Conservation (phyloP, 2,329 filamentous ascomycete species). For the Ascochyta pisi region DNA sequence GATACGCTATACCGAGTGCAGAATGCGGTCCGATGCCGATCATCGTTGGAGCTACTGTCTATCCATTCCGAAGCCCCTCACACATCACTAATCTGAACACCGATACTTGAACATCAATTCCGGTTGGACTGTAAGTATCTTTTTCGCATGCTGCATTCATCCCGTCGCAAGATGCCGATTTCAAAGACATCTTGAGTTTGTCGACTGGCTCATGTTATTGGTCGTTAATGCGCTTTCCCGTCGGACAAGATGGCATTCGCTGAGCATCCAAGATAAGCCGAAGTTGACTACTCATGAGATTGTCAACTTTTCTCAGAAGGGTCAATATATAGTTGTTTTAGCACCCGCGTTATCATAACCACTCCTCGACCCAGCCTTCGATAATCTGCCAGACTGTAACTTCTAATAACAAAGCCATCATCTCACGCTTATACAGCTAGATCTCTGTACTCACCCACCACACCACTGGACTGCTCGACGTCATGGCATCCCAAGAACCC, state of each 20-base stretch:
- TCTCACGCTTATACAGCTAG: no score
- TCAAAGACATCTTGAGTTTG: no score
- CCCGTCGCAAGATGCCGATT: no score
- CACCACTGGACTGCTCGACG: background rate
- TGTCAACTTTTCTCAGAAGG: background rate
- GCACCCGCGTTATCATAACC: background rate
- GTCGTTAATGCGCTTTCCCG: conserved; percentile 4
- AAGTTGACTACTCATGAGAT: background rate
- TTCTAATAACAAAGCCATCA: no score
- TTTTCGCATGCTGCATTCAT: background rate
- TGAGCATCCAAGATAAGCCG: conserved; percentile 2
- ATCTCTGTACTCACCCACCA: no score
- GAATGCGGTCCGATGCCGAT: conserved; percentile 14
- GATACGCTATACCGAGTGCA: background rate
- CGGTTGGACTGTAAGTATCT: conserved; percentile 1
- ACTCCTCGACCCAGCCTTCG: background rate
- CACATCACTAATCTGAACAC: conserved; percentile 2
- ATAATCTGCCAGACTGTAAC: no score
- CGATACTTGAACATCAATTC: conserved; percentile 4
- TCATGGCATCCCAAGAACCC: conserved; percentile 22
- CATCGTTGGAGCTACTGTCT: background rate
- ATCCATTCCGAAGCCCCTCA: conserved; percentile 1
- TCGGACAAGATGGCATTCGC: conserved; percentile 11
- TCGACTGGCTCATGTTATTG: background rate
- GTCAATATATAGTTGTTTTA: background rate